Evolutionary conservation across 1,139 yeast species (phyloP).

Genomic region (Chernovozyma aurita): DNA sequence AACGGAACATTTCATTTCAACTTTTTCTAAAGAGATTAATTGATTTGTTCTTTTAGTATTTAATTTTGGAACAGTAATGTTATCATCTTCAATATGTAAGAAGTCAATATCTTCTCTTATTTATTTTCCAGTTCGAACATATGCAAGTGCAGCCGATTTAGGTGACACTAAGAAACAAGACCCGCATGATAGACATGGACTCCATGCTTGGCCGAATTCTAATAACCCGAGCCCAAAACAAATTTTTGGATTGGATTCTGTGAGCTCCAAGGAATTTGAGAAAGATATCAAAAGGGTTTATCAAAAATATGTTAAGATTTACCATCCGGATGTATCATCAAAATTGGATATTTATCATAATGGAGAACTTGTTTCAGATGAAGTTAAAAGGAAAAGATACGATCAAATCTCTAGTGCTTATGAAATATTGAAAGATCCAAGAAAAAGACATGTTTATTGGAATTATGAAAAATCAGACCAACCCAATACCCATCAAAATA

Average conservation of each 20-base stretch:
- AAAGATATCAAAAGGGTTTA: slow-evolving; percentile 42
- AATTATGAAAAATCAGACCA: slow-evolving; percentile 3
- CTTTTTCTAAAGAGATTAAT: no score
- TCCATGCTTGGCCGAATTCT: slow-evolving; percentile 53
- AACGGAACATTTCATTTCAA: no score
- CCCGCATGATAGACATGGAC: slow-evolving; percentile 19
- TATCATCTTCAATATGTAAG: no score
- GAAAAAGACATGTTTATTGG: slow-evolving; percentile 20
- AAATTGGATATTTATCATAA: slow-evolving; percentile 22
- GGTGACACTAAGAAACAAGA: slow-evolving; percentile 8
- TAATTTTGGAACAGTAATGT: no score
- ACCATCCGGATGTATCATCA: slow-evolving; percentile 75
- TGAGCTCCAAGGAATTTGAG: slow-evolving; percentile 5
- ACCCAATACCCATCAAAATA: background rate
- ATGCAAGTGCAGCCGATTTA: slow-evolving; percentile 14
- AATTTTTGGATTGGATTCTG: slow-evolving; percentile 36
- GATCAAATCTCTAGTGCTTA: slow-evolving; percentile 73
- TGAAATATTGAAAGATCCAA: slow-evolving; percentile 58
- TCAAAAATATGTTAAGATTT: slow-evolving; percentile 64
- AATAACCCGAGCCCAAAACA: slow-evolving; percentile 73
- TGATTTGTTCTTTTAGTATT: no score
- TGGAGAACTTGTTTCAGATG: slow-evolving; percentile 26
- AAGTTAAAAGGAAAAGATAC: slow-evolving; percentile 55
- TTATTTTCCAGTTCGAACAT: slow-evolving; percentile 1
- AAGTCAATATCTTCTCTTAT: background rate